Conservation (phyloP, 768 basidiomycete genomes). For the Podaxis pistillaris region DNA sequence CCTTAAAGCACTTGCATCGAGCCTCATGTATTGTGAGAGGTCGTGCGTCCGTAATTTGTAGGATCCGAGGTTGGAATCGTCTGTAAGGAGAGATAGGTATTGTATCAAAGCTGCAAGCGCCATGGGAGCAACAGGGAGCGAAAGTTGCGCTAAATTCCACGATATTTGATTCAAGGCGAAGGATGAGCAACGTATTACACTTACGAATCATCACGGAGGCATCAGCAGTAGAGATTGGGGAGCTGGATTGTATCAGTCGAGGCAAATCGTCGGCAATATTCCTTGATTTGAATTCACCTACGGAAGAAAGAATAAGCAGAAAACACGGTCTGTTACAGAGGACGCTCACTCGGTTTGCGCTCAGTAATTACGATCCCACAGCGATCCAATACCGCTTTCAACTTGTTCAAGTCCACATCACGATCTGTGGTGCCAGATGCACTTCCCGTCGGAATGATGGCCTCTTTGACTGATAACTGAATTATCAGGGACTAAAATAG, state of each 20-base stretch:
- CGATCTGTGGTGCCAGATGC: conserved; percentile 69
- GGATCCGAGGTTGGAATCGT: conserved; percentile 74
- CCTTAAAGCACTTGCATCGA: conserved; percentile 91
- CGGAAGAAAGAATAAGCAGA: neutral
- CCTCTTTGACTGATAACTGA: conserved; percentile 97
- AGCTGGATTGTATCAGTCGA: conserved; percentile 55
- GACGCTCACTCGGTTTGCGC: conserved; percentile 72
- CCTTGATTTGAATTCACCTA: conserved; percentile 83
- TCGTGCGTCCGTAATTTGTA: conserved; percentile 87
- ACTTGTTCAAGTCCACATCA: conserved; percentile 85
- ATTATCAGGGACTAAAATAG: conserved; percentile 79
- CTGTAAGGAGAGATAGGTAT: conserved; percentile 79
- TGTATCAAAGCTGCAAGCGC: conserved; percentile 78
- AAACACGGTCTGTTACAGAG: neutral
- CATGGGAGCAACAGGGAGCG: conserved; percentile 73
- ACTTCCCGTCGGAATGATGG: conserved; percentile 78
- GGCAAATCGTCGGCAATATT: conserved; percentile 80
- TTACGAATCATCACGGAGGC: conserved; percentile 52
- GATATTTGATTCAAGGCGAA: conserved; percentile 2
- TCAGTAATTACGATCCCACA: conserved; percentile 91
- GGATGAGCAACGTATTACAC: conserved; percentile 19
- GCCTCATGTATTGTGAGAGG: conserved; percentile 90
- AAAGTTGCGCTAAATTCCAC: conserved; percentile 61
- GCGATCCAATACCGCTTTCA: conserved; percentile 83
- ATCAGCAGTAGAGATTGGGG: conserved; percentile 45